Evolutionary conservation across 305 asterid species (phyloP).

Genomic region (Rubia tinctorum): DNA sequence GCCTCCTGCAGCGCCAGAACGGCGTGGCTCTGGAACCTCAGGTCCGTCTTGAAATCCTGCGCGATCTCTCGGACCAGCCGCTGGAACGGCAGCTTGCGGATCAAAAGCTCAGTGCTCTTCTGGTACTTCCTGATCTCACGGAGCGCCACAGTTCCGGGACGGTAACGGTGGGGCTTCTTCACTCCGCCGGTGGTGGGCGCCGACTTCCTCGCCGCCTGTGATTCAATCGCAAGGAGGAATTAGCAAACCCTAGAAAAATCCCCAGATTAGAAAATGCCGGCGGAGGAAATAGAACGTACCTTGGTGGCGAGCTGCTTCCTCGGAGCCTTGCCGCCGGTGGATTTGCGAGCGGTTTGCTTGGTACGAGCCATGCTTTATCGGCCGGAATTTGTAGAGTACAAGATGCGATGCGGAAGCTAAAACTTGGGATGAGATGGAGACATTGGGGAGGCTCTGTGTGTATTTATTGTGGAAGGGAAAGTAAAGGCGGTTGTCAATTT

Average conservation of each 20-base stretch:
- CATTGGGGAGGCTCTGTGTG: background rate
- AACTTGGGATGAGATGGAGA: no score
- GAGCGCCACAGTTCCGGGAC: no score
- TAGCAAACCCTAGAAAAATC: background rate
- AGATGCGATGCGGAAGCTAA: no score
- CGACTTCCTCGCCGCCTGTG: background rate
- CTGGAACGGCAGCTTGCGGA: no score
- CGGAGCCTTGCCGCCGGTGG: background rate
- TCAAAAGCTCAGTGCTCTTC: no score
- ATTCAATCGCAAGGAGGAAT: background rate
- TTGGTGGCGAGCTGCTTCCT: conserved; percentile 1
- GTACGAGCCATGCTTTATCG: background rate
- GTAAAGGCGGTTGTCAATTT: background rate
- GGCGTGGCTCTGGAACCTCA: conserved; percentile 1
- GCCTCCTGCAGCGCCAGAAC: background rate
- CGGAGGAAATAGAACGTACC: background rate
- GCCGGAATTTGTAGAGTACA: background rate
- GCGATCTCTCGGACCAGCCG: no score
- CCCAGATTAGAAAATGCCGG: background rate
- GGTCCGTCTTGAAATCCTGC: background rate
- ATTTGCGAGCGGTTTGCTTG: background rate
- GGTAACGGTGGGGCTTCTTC: no score
- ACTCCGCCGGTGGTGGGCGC: no score
- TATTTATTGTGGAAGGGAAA: background rate
- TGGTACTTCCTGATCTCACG: no score